Base-by-base conservation (phyloP, 78 protist genomes). In the Dictyostelium purpureum region DNA sequence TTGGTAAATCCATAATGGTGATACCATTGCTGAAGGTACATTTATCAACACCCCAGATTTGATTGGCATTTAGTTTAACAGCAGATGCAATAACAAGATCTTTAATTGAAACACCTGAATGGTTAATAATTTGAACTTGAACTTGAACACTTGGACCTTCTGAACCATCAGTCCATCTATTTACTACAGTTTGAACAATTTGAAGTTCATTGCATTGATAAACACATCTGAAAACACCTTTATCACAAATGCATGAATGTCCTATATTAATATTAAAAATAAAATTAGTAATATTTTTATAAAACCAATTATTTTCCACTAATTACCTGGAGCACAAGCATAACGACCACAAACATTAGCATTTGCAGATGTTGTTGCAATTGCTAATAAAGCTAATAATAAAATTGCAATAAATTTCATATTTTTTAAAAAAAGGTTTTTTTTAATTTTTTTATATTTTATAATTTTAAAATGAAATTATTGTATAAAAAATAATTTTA, bases 91-190 rank as follows among this genome's bases (percentile, higher is more conserved):
- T 77, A 14, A 77, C 24, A 1, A 77, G 19, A 59, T 77, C 45
- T 19, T 77, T 77, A 26, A 77, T 43, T 7, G 35, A 24, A 40
- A 51, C 19, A 40, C 40, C 56, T 0, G 71, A 45, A 12, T 38
- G 56, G 69, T 77, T 77, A 6, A n/a, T 12, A 43, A 77, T 45
- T 19, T 43, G 38, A 14, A 61, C 87, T 18, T 31, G 10, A 14
- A 77, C 75, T 77, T 77, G 73, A 40, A 77, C 87, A 26, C 38
- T 54, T 43, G 51, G 35, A 14, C 70, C 26, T 9, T 47, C 69
- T 0, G 3, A 43, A 11, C 28, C 33, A 42, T 77, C 87, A 56
- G 26, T 14, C 87, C 87, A 77, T 40, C 45, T 35, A 21, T 61
- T 61, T 3, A 43, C 24, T 26, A 77, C 43, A 63, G 35, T 40